These are phyloP conservation scores for Stagonosporopsis rhizophila DNA, from an alignment of 2,329 filamentous ascomycete genomes.

Conservation along the genomic window DNA sequence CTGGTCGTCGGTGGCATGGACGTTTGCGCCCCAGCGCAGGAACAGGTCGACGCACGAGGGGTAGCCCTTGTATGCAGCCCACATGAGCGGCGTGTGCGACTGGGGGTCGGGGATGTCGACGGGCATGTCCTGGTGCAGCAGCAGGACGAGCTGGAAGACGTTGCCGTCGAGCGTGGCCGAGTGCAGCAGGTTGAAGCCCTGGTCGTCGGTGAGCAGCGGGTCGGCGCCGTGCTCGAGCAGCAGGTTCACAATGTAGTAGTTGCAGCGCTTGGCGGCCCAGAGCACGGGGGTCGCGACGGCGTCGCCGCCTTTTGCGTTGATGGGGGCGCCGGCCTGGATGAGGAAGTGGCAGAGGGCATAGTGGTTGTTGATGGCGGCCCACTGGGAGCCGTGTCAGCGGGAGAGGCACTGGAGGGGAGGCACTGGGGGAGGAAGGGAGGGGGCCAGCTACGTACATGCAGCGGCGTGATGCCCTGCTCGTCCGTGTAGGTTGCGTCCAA, in stretches of 20 bases:
- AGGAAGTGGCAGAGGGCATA: constrained; percentile 97
- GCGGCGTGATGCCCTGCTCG: constrained; percentile 90
- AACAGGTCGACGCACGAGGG: constrained; percentile 91
- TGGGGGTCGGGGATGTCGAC: constrained; percentile 90
- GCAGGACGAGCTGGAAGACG: constrained; percentile 83
- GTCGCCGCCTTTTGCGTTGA: constrained; percentile 95
- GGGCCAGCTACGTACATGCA: constrained; percentile 75
- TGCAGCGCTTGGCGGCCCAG: constrained; percentile 95
- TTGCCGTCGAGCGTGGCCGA: constrained; percentile 98
- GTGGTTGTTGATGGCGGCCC: constrained; percentile 99
- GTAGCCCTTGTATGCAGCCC: constrained; percentile 97
- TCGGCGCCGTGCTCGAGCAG: constrained; percentile 91
- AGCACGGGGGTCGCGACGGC: constrained; percentile 92
- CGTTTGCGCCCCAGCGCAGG: constrained; percentile 92
- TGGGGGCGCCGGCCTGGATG: constrained; percentile 82
- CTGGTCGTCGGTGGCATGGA: constrained; percentile 87
- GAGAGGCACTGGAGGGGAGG: not conserved
- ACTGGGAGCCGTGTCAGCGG: constrained; percentile 62
- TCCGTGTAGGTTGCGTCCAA: constrained; percentile 84
- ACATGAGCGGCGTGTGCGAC: constrained; percentile 96
- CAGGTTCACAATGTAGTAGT: constrained; percentile 95
- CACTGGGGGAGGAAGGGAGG: not conserved
- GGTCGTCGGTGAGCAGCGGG: constrained; percentile 87
- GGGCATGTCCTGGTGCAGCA: constrained; percentile 93
- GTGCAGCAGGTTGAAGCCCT: constrained; percentile 98